These are phyloP conservation scores for Microstegium vimineum DNA, from an alignment of 176 grass and related monocot species.

Conservation along the genomic window DNA sequence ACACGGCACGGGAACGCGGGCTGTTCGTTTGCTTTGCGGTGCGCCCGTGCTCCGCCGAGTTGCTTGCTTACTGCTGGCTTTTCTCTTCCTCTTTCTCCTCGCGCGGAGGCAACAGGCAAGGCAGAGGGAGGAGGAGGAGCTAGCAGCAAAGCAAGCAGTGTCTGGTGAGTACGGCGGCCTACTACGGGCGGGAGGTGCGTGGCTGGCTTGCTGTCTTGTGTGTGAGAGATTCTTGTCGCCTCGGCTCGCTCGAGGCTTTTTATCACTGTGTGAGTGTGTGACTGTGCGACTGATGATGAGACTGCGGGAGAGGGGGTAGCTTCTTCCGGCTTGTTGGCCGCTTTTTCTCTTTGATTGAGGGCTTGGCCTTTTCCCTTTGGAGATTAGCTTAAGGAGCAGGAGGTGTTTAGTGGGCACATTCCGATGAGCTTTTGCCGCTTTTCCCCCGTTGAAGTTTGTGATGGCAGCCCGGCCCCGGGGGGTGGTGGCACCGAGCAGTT, in stretches of 20 bases:
- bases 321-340: not conserved
- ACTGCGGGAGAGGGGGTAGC: not conserved
- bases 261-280: conserved; percentile 9
- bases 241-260: conserved; percentile 12
- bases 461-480: not conserved
- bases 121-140: not conserved
- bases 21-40: conserved; percentile 25
- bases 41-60: conserved; percentile 34
- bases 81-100: too few species aligned
- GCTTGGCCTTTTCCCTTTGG: conserved; percentile 23
- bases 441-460: not conserved
- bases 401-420: conserved; percentile 11
- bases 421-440: conserved; percentile 4
- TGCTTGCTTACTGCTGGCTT: too few species aligned
- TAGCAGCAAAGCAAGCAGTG: not conserved
- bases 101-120: not conserved
- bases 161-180: not conserved
- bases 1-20: not conserved
- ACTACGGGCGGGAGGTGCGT: not conserved
- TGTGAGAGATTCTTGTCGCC: conserved; percentile 37
- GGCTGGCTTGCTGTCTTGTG: not conserved
- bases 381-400: conserved; percentile 1
- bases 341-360: not conserved
- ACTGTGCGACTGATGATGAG: not conserved
- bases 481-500: conserved; percentile 8